Base-by-base conservation (phyloP, 306 rosid species). In the Carpinus viminea region DNA sequence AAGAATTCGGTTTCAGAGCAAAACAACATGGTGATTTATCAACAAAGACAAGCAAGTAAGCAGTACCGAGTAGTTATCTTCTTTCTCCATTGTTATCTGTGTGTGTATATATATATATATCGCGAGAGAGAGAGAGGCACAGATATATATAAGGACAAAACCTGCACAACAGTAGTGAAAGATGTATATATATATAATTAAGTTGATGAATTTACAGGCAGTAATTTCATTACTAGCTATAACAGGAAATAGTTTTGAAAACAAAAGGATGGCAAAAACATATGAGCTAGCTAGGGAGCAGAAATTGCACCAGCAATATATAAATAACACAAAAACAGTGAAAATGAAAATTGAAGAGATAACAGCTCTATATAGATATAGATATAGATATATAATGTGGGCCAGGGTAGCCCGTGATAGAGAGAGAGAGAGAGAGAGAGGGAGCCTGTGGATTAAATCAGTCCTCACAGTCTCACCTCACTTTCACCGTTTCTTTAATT, bases 11-110 rank as follows among this genome's bases (percentile, higher is more conserved):
- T 56, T 48, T 80, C 75, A 73, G 85, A 73, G 77, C 82, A 83
- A 79, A 78, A 79, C 86, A 87, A 81, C 85, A 87, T 85, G 82
- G 64, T 48, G 77, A 84, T 79, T 79, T 80, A 68, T 75, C 86
- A 78, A 77, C 36, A 59, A 50, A 64, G 21, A 60, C 70, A 53
- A 78, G 75, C 56, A 52, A 43, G 47, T 45, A 45, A 73, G 70
- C 50, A n/a, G 34, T 91, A 93, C 98, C 90, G 97, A 77, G 85
- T 81, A 88, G 90, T 86, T 78, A 50, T 85, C 88, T 76, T 88
- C 88, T 87, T 93, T 89, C 79, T 93, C 98, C 93, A 91, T 93
- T 81, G 74, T 80, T 81, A 68, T 78, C 53, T 70, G 70, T 83
- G 76, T 81, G 74, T 60, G 74, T 61, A 47, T 68, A 80, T 7